A percentile compares a stretch with the other conserved stretches of the same genome.
Evolutionary conservation across 257 asterid genomes (phyloP).

Genomic region (Solanum paucissectum): DNA sequence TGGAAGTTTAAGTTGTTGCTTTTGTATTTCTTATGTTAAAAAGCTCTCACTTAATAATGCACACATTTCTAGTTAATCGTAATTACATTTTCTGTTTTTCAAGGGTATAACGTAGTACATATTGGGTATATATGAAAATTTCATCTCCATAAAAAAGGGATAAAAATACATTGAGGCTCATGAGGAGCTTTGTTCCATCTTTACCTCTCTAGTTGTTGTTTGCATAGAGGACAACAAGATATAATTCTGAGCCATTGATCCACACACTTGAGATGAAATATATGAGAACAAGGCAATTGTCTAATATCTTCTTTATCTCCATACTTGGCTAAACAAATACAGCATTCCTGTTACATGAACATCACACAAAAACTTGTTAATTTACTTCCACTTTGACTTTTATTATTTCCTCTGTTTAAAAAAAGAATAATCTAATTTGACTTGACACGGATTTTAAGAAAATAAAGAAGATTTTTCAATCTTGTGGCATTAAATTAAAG

Average conservation of each 20-base stretch:
- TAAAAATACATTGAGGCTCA: not conserved
- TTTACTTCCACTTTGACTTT: not conserved
- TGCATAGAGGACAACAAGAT: conserved; percentile 62
- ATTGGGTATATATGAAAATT: not conserved
- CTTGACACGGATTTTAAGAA: no score
- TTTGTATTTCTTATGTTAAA: not conserved
- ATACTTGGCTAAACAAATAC: conserved; percentile 80
- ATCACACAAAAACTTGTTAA: not conserved
- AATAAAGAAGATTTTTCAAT: no score
- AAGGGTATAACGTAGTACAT: not conserved
- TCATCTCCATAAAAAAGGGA: not conserved
- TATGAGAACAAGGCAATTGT: conserved; percentile 71
- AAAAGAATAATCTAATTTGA: no score
- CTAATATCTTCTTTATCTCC: conserved; percentile 80
- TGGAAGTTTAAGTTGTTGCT: not conserved
- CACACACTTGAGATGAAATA: conserved; percentile 76
- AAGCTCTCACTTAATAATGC: not conserved
- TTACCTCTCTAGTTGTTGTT: conserved; percentile 27
- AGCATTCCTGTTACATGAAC: conserved; percentile 54
- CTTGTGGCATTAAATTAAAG: no score
- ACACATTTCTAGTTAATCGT: not conserved
- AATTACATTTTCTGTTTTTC: not conserved
- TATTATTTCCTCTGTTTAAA: no score
- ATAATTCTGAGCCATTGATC: conserved; percentile 91
- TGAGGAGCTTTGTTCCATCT: not conserved